Base-by-base conservation (phyloP, 1,139 yeast species). In the Pichia norvegensis region DNA sequence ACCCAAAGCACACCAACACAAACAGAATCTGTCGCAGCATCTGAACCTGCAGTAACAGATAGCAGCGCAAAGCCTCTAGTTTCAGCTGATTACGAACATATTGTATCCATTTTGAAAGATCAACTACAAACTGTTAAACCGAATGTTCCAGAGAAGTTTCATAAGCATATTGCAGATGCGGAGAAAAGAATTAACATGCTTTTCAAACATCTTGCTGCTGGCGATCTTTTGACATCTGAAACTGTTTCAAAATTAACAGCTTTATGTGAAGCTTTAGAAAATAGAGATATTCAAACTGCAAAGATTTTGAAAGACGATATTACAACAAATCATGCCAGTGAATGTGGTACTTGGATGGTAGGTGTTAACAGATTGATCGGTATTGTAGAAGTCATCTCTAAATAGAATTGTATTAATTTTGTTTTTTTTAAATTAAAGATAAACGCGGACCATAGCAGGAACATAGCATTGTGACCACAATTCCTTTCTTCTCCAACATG, bases 261-360 rank as follows among this genome's bases (percentile, higher is more conserved):
- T 31, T 64, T 88, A 43, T 67, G 79, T 29, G 65, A 64, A 13
- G 68, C 79, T 1, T 66, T 94, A 55, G 69, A 69, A 20, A 65
- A 62, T 16, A 72, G 73, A 51, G 81, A 86, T 53, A 85, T 70
- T 61, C 66, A 66, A 14, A 68, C 69, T 13, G 97, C 97, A 2
- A 67, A 74, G 45, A 67, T 73, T 13, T 57, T 77, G 44, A 78
- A 78, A 53, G 65, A 73, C 41, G 78, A 80, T 45, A 74, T 92
- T 54, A 76, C 85, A 42, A 75, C 88, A 9, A 74, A 76, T 36
- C 76, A 78, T 55, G 75, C 82, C 42, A 79, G 76, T 38, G 95
- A 90, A 63, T 79, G 85, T 54, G 95, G 95, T 13, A 80, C 84
- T 57, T 92, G 98, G 98, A 79, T 86, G 69, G 79, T 86, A 23